Conservation (phyloP, 371 early-diverging fungal species). For the Syncephalis plumigaleata region DNA sequence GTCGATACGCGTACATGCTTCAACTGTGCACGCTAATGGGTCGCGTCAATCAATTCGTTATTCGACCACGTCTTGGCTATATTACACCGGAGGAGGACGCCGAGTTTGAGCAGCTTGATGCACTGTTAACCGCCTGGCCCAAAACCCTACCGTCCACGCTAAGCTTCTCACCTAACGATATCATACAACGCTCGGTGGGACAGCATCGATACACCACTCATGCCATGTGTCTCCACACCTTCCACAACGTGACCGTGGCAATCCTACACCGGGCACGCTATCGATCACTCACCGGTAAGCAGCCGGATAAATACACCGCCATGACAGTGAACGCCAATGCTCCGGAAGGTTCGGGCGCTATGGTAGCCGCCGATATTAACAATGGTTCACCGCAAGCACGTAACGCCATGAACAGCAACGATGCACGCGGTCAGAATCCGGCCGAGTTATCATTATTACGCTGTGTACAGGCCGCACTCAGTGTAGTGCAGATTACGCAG, state of each 20-base stretch:
- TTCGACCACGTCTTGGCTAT: slow-evolving; percentile 16
- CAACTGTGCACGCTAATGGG: slow-evolving; percentile 19
- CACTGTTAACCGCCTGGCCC: slow-evolving; percentile 21
- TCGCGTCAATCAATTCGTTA: slow-evolving; percentile 26
- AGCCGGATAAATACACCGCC: no score
- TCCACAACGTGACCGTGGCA: slow-evolving; percentile 26
- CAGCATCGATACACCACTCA: slow-evolving; percentile 12
- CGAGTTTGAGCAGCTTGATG: slow-evolving; percentile 22
- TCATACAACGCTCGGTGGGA: slow-evolving; percentile 6
- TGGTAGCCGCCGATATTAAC: no score
- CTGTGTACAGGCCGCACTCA: no score
- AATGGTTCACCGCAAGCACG: no score
- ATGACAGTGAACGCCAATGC: no score
- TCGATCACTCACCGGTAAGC: no score
- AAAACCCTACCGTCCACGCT: slow-evolving; percentile 18
- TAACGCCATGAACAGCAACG: no score
- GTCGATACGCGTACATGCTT: slow-evolving; percentile 15
- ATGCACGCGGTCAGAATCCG: no score
- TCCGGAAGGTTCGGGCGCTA: no score
- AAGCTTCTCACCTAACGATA: slow-evolving; percentile 22
- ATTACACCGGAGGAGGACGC: slow-evolving; percentile 16
- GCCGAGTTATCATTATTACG: no score
- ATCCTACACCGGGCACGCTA: slow-evolving; percentile 20
- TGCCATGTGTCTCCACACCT: slow-evolving; percentile 17
- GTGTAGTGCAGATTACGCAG: no score